phyloP scores from a whole-genome alignment of 2,329 filamentous ascomycete species.

The Graphilbum fragrans region DNA sequence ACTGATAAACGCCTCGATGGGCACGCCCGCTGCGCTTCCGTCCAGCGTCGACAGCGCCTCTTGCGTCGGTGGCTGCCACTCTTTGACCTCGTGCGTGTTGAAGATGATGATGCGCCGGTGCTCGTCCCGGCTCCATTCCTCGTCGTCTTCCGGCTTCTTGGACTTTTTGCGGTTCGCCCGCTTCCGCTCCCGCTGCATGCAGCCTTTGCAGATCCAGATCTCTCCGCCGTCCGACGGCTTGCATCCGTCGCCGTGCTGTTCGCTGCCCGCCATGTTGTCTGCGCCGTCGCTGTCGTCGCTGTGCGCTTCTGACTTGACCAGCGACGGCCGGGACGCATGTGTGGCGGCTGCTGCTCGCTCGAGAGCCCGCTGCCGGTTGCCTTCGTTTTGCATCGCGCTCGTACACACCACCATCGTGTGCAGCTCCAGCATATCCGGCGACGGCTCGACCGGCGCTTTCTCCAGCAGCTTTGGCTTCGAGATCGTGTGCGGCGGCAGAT shows the following conservation, averaged over 20 bases:
- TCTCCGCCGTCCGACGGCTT: conserved; percentile 83
- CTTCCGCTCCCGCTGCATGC: conserved; percentile 83
- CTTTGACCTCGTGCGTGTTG: conserved; percentile 78
- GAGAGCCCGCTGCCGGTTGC: conserved; percentile 56
- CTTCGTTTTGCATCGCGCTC: conserved; percentile 71
- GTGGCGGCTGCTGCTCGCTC: conserved; percentile 36
- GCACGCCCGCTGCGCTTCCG: conserved; percentile 17
- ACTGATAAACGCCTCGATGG: conserved; percentile 41
- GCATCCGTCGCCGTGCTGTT: conserved; percentile 46
- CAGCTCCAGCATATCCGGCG: conserved; percentile 66
- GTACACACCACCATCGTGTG: conserved; percentile 79
- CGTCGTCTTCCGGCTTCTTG: conserved; percentile 86
- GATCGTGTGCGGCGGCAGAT: conserved; percentile 81
- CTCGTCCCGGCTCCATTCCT: conserved; percentile 73
- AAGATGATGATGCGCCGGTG: conserved; percentile 77
- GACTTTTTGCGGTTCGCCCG: conserved; percentile 84
- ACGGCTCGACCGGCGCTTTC: conserved; percentile 53
- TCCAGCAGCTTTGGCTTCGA: conserved; percentile 86
- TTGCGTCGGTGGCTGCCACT: conserved; percentile 55
- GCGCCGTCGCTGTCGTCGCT: conserved; percentile 38
- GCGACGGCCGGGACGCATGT: conserved; percentile 15
- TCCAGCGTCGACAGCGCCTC: conserved; percentile 13
- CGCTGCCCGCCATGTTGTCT: background rate
- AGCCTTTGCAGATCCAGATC: conserved; percentile 83
- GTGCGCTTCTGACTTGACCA: background rate